Evolutionary conservation across 2,329 filamentous ascomycete species (phyloP).

Genomic region (Chaetomiaceae sp.): DNA sequence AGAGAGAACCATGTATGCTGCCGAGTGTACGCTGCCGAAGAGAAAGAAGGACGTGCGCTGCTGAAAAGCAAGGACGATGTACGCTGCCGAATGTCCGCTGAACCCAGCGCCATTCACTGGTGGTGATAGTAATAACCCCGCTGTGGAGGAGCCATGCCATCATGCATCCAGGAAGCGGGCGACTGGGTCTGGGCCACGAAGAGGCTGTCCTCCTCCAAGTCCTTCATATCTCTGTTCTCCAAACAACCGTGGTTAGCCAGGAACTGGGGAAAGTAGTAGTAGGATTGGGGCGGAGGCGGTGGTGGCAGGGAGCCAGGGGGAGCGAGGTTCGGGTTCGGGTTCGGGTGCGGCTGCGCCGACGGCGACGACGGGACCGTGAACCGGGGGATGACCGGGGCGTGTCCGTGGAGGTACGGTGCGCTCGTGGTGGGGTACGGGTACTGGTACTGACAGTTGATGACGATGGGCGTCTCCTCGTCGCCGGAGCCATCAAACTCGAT

Average conservation of each 20-base stretch:
- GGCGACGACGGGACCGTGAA: not conserved
- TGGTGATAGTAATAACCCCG: not conserved
- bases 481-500: not conserved
- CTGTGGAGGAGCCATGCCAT: not conserved
- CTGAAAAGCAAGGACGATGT: not conserved
- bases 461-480: not conserved
- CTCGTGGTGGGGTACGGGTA: too few species aligned
- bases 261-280: conserved; percentile 1
- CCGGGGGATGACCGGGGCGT: not conserved
- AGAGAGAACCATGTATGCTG: conserved; percentile 3
- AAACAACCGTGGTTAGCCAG: conserved; percentile 12
- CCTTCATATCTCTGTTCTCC: not conserved
- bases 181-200: conserved; percentile 7
- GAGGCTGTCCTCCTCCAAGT: conserved; percentile 2
- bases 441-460: conserved; percentile 10
- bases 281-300: not conserved
- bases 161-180: not conserved
- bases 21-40: not conserved
- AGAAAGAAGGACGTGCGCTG: too few species aligned
- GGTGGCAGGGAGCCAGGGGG: not conserved
- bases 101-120: not conserved
- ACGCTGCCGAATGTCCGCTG: not conserved
- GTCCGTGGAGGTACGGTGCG: not conserved
- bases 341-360: too few species aligned
- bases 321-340: not conserved